Base-by-base conservation (phyloP, 306 rosid genomes). In the Luffa aegyptiaca region DNA sequence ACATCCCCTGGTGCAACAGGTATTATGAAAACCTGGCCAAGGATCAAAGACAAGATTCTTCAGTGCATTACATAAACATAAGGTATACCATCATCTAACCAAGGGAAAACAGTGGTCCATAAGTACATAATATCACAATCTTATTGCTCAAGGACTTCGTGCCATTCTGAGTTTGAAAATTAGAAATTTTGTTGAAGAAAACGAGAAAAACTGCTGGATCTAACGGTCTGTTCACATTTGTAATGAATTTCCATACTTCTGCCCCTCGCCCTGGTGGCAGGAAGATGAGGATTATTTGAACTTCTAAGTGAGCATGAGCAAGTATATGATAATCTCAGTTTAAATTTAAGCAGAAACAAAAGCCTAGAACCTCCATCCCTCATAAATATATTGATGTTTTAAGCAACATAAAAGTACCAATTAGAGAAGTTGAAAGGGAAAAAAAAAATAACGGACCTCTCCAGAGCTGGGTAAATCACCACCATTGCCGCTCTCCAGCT, bases 381-480 rank as follows among this genome's bases (percentile, higher is more conserved):
- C 18, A n/a, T 70, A 44, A 3, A 12, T 41, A 71, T 71, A 21
- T 45, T 33, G 42, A 73, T 33, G 44, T 13, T 48, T 17, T 51
- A 33, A 74, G 62, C 14, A 51, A 74, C 78, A 74, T 74, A 33
- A 74, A 74, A 74, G 45, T 31, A 44, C 45, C 51, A 74, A 74
- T 48, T 6, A 17, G 33, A 42, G 31, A 17, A 0, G 13, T n/a
- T 66, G 31, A 26, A 26, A 26, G 31, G 31, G 31, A 26, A 4
- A 11, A 56, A 26, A 33, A 55, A 26, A 39, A 45, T 51, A 75
- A 10, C 79, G 77, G 78, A 96, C 99, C 92, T 96, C 90, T 21
- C 97, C 98, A 45, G 98, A 91, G 92, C 93, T 84, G 44, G 99
- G 99, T 72, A 85, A 89, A 86, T 96, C 99, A 72, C 89, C 93